A percentile compares a stretch with the other conserved stretches of the same genome.
Evolutionary conservation across 768 basidiomycete species (phyloP).

Genomic region (Lepiota venenata): DNA sequence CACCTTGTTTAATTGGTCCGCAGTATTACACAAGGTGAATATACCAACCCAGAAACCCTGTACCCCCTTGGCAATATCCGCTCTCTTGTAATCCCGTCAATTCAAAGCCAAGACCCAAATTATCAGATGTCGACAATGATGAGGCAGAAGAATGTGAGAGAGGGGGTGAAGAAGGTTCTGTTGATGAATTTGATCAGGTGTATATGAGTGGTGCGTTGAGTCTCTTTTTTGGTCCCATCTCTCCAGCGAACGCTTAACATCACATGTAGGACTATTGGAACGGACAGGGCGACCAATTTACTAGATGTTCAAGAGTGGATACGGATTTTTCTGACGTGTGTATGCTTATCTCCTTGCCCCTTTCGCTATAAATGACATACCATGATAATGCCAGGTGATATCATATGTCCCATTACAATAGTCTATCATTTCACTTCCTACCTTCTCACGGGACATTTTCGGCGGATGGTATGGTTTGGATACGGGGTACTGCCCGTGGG

Average conservation of each 20-base stretch:
- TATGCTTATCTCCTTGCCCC: constrained; percentile 11
- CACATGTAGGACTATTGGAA: constrained; percentile 40
- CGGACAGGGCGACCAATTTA: constrained; percentile 61
- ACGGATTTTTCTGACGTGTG: constrained; percentile 77
- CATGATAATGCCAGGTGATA: constrained; percentile 47
- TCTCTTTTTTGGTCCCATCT: constrained; percentile 4
- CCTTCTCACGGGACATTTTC: constrained; percentile 79
- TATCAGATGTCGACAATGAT: constrained; percentile 38
- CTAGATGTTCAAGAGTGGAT: constrained; percentile 76
- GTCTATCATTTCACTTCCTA: constrained; percentile 68
- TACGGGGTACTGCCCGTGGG: constrained; percentile 57
- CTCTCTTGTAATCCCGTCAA: constrained; percentile 51
- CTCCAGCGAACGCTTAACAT: neutral
- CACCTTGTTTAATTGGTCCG: neutral
- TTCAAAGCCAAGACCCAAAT: constrained; percentile 59
- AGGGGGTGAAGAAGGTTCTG: constrained; percentile 51
- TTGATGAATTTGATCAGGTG: constrained; percentile 71
- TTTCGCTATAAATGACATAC: no score
- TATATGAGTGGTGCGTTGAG: constrained; percentile 75
- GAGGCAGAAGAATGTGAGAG: constrained; percentile 39
- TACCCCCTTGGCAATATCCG: constrained; percentile 64
- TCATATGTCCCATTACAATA: constrained; percentile 68
- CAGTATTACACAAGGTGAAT: constrained; percentile 66
- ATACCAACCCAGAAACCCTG: constrained; percentile 56
- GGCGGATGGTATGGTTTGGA: constrained; percentile 56